phyloP scores from a whole-genome alignment of 176 grass and related monocot genomes.

The barley (Hordeum vulgare) region MorexV3_pseudomolecules_assembly NC_058522.1:482277897-482278396 shows the following conservation, averaged over 20 bases:
- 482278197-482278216: slow-evolving; percentile 53
- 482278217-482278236: slow-evolving; percentile 74
- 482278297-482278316: slow-evolving; percentile 75
- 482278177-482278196: slow-evolving; percentile 22
- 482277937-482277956: not conserved
- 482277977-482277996: slow-evolving; percentile 62
- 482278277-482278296: slow-evolving; percentile 71
- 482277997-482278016: slow-evolving; percentile 79
- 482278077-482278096: slow-evolving; percentile 82
- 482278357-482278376: not conserved
- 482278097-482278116: slow-evolving; percentile 80
- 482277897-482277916: too few relatives aligned
- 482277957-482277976: not conserved
- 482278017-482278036: slow-evolving; percentile 64
- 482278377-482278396: slow-evolving; percentile 13
- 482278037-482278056: slow-evolving; percentile 87
- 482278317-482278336: slow-evolving; percentile 53
- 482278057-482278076: slow-evolving; percentile 74
- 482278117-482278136: slow-evolving; percentile 55
- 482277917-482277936: not conserved
- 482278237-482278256: slow-evolving; percentile 94
- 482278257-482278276: slow-evolving; percentile 87
- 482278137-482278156: not conserved
- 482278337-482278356: slow-evolving; percentile 23
- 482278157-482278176: slow-evolving; percentile 5